Percentiles rank a stretch among this genome's conserved stretches.
Conservation (phyloP, 495 filamentous ascomycete species). For the Neurospora hispaniola region DNA sequence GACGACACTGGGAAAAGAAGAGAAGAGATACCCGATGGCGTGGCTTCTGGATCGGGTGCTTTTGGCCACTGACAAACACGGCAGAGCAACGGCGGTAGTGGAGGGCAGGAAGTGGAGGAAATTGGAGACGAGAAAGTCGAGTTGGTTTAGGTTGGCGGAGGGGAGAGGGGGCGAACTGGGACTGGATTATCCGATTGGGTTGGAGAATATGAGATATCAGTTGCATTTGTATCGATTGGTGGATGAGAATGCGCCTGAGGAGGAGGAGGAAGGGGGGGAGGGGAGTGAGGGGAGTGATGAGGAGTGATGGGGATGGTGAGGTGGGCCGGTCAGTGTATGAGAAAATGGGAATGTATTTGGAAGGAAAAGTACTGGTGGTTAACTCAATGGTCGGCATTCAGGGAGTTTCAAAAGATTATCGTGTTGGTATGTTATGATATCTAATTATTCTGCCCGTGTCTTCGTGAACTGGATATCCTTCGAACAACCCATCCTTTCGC, state of each 20-base stretch:
- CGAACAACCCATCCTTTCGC: background rate
- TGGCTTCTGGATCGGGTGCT: slow-evolving; percentile 84
- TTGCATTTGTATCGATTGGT: slow-evolving; percentile 59
- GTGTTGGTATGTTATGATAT: background rate
- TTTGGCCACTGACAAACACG: slow-evolving; percentile 21
- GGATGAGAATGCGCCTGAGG: slow-evolving; percentile 1
- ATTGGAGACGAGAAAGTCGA: slow-evolving; percentile 59
- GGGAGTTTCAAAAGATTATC: background rate
- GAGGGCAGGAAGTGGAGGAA: slow-evolving; percentile 53
- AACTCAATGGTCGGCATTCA: background rate
- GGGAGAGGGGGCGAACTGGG: slow-evolving; percentile 5
- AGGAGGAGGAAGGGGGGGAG: background rate
- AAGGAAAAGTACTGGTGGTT: background rate
- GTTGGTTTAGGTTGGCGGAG: slow-evolving; percentile 70
- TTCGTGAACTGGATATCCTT: background rate
- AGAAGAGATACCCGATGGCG: slow-evolving; percentile 80
- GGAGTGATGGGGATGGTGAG: background rate
- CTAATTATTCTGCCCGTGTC: background rate
- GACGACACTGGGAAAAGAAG: slow-evolving; percentile 48
- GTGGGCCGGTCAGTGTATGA: background rate
- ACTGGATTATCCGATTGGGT: slow-evolving; percentile 67
- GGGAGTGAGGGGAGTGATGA: background rate
- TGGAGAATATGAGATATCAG: slow-evolving; percentile 95
- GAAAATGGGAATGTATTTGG: background rate
- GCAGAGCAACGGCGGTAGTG: slow-evolving; percentile 11